Percentiles rank a stretch among this genome's conserved stretches.
phyloP scores from a whole-genome alignment of 345 rosid species.

The Draba incana region DNA sequence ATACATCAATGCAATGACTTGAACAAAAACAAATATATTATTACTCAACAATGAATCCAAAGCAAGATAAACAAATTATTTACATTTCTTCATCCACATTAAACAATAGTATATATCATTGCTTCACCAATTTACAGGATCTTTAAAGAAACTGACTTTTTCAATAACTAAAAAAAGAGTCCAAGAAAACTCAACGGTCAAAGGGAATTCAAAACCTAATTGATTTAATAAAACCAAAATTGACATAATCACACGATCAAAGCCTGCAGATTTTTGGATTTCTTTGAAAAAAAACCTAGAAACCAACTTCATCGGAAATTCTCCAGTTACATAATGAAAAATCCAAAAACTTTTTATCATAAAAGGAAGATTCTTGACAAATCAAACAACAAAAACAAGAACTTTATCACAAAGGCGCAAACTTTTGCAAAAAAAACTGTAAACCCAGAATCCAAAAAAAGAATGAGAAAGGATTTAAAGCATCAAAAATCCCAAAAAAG shows the following conservation, averaged over 20 bases:
- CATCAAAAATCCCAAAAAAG: slow-evolving; percentile 5
- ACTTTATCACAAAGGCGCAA: slow-evolving; percentile 6
- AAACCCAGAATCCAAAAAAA: slow-evolving; percentile 17
- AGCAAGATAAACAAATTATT: neutral
- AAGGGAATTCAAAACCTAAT: too few species aligned
- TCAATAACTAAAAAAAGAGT: neutral
- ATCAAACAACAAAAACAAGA: neutral
- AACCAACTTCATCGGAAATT: neutral
- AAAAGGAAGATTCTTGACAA: slow-evolving; percentile 14
- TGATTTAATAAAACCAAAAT: neutral
- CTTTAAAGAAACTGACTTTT: slow-evolving; percentile 11
- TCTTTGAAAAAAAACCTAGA: neutral
- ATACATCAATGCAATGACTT: slow-evolving; percentile 3
- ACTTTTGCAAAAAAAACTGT: neutral
- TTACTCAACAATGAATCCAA: slow-evolving; percentile 9
- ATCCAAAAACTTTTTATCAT: neutral
- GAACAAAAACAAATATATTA: neutral
- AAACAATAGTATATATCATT: neutral
- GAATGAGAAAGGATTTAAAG: slow-evolving; percentile 4
- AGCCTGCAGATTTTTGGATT: neutral
- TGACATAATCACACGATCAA: slow-evolving; percentile 10
- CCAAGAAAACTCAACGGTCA: too few species aligned
- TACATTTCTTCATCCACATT: too few species aligned
- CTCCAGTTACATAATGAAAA: slow-evolving; percentile 7
- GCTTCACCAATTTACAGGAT: neutral